Percentiles rank a stretch among this genome's conserved stretches.
phyloP scores from a whole-genome alignment of 2,329 filamentous ascomycete species.

The Dactylonectria macrodidyma region DNA sequence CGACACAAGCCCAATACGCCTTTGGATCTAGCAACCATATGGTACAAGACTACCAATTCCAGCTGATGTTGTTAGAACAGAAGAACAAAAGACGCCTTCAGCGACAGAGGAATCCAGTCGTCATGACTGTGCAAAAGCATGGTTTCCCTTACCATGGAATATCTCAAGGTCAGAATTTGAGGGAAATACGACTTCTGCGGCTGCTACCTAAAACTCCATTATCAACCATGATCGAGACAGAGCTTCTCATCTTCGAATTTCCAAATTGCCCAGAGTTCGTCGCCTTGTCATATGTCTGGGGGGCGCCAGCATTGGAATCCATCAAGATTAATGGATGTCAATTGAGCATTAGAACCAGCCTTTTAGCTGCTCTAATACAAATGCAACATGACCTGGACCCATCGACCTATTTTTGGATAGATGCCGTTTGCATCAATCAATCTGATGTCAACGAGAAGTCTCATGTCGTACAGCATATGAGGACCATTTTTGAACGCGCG shows the following conservation, averaged over 20 bases:
- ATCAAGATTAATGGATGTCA: not conserved
- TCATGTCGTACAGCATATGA: conserved; percentile 6
- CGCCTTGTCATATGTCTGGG: conserved; percentile 30
- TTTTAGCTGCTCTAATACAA: conserved; percentile 2
- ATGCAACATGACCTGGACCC: not conserved
- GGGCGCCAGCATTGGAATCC: not conserved
- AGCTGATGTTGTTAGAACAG: not conserved
- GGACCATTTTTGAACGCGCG: not conserved
- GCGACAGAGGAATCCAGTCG: not conserved
- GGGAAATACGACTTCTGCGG: not conserved
- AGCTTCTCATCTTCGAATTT: not conserved
- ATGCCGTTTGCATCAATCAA: conserved; percentile 6
- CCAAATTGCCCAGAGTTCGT: conserved; percentile 16
- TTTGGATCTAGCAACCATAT: not conserved
- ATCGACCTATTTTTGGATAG: conserved; percentile 1
- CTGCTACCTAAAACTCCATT: not conserved
- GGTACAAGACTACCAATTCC: not conserved
- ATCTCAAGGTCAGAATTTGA: not conserved
- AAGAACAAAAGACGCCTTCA: not conserved
- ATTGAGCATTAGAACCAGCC: not conserved
- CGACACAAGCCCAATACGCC: no score
- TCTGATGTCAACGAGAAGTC: conserved; percentile 3
- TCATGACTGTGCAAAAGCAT: not conserved
- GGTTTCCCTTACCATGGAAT: not conserved
- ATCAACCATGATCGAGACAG: not conserved